Conservation (phyloP, 768 basidiomycete genomes). For the Imleria badia region DNA sequence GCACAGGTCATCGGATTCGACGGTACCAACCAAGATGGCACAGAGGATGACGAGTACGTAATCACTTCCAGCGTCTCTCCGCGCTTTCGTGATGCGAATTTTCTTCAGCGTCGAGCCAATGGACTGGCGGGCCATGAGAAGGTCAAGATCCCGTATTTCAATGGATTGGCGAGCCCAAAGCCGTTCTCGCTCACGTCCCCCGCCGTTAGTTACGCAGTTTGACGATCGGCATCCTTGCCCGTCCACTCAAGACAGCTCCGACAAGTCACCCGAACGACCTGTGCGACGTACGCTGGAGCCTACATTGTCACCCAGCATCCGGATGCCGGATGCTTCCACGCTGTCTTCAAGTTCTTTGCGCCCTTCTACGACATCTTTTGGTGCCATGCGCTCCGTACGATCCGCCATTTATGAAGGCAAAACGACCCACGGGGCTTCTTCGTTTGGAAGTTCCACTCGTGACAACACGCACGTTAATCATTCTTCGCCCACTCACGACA, state of each 20-base stretch:
- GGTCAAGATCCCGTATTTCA: constrained; percentile 84
- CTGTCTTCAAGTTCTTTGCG: constrained; percentile 47
- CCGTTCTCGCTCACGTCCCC: constrained; percentile 76
- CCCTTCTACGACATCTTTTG: constrained; percentile 45
- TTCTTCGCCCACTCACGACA: constrained; percentile 41
- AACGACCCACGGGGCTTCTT: constrained; percentile 32
- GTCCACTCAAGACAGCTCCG: constrained; percentile 22
- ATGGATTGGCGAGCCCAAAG: constrained; percentile 89
- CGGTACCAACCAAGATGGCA: constrained; percentile 66
- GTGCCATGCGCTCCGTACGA: constrained; percentile 42
- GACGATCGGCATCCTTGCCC: constrained; percentile 50
- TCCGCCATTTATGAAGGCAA: constrained; percentile 49
- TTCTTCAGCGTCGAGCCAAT: constrained; percentile 56
- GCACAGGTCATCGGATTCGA: constrained; percentile 83
- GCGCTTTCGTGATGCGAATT: constrained; percentile 26
- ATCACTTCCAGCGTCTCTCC: constrained; percentile 20
- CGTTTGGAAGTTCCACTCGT: constrained; percentile 39
- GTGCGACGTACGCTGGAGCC: constrained; percentile 22
- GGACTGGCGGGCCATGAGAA: constrained; percentile 93
- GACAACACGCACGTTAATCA: constrained; percentile 32
- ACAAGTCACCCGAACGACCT: constrained; percentile 30
- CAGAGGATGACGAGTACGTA: constrained; percentile 75
- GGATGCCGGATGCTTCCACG: constrained; percentile 43
- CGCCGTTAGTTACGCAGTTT: constrained; percentile 49
- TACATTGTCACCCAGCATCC: constrained; percentile 32